Percentiles rank a stretch among this genome's conserved stretches.
These are phyloP conservation scores for Ophiostoma novo-ulmi DNA, from an alignment of 2,329 filamentous ascomycete genomes.

Conservation along the genomic window DNA sequence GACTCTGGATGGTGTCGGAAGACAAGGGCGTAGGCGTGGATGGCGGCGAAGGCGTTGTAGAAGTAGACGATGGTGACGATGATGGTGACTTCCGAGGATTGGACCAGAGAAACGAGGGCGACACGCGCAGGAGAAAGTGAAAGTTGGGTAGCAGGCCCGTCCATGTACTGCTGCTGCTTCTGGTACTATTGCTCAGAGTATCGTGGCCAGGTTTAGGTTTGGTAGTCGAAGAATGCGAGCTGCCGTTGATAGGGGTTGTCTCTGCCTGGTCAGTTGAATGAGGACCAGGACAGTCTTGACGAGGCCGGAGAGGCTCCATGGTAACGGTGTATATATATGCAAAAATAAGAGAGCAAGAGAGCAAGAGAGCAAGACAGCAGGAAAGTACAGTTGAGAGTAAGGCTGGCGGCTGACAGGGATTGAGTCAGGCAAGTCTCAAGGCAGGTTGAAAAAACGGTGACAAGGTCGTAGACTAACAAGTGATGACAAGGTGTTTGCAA, in stretches of 20 bases:
- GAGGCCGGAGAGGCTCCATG: neutral
- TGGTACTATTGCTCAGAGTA: neutral
- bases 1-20: neutral
- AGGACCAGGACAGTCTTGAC: neutral
- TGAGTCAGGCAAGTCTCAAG: slow-evolving; percentile 2
- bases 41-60: neutral
- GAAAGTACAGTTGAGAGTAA: neutral
- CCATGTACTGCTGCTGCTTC: slow-evolving; percentile 2
- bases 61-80: neutral
- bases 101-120: neutral
- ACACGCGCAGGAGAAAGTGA: neutral
- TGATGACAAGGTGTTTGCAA: neutral
- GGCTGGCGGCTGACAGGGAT: neutral
- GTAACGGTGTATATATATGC: neutral
- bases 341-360: neutral
- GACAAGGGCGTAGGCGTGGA: neutral
- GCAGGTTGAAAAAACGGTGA: neutral
- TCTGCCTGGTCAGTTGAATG: neutral
- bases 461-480: neutral
- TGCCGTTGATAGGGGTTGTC: neutral
- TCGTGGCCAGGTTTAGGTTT: neutral
- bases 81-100: neutral
- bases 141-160: neutral
- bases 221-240: neutral
- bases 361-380: neutral